Evolutionary conservation across 371 early-diverging fungal species (phyloP).

Genomic region (Mortierella sp.): DNA sequence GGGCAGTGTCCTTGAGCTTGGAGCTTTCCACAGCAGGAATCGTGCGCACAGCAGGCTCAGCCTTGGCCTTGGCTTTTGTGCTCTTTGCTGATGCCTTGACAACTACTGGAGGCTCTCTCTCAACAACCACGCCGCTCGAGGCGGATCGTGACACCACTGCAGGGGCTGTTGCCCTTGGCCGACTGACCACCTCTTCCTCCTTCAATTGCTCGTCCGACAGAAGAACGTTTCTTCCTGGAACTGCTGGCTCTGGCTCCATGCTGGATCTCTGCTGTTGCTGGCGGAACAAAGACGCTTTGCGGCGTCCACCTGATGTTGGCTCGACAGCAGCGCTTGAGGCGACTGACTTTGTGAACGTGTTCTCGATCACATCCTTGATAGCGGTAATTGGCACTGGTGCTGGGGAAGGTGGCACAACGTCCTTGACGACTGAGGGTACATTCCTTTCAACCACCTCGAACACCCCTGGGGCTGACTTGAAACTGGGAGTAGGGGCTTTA

Average conservation of each 20-base stretch:
- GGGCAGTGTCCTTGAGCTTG: constrained; percentile 61
- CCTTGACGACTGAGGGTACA: constrained; percentile 14
- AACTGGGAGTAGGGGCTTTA: constrained; percentile 6
- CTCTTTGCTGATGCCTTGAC: background rate
- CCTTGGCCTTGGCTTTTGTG: background rate
- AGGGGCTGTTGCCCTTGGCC: background rate
- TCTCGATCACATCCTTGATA: constrained; percentile 42
- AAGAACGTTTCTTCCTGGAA: constrained; percentile 19
- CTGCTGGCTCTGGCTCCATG: constrained; percentile 47
- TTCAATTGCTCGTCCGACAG: constrained; percentile 10
- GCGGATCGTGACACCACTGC: constrained; percentile 10
- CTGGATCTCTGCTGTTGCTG: constrained; percentile 28
- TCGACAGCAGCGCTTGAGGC: background rate
- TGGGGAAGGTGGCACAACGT: background rate
- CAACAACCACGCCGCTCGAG: background rate
- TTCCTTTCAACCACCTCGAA: constrained; percentile 21
- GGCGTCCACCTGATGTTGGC: constrained; percentile 15
- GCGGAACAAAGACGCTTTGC: constrained; percentile 44
- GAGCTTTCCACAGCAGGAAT: constrained; percentile 49
- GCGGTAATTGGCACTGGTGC: constrained; percentile 13
- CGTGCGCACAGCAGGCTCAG: constrained; percentile 5
- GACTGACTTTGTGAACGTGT: constrained; percentile 42
- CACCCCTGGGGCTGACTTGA: constrained; percentile 20
- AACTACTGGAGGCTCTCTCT: background rate
- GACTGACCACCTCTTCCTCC: background rate